Percentiles rank a stretch among this genome's conserved stretches.
Evolutionary conservation across 2,329 filamentous ascomycete genomes (phyloP).

Genomic region (Dothidotthia symphoricarpi): DNA sequence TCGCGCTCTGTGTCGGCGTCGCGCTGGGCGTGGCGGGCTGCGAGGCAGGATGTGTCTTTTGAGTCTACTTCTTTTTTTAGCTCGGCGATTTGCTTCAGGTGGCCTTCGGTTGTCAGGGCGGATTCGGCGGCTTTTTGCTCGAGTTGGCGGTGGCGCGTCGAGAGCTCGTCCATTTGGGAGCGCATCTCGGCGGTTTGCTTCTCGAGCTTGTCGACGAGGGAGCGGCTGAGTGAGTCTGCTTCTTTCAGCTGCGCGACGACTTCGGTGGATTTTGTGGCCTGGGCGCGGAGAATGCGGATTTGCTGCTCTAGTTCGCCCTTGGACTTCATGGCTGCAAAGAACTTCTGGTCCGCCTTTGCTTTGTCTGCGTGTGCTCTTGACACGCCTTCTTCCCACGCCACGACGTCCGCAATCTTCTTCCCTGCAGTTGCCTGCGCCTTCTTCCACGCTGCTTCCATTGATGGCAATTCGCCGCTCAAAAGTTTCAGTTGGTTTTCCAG

Average conservation of each 20-base stretch:
- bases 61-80: conserved; percentile 70
- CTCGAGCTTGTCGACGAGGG: conserved; percentile 78
- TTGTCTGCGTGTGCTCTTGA: conserved; percentile 78
- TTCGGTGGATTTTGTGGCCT: conserved; percentile 87
- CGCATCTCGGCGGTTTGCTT: conserved; percentile 85
- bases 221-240: conserved; percentile 72
- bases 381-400: conserved; percentile 73
- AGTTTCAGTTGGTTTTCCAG: conserved; percentile 78
- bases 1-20: conserved; percentile 71
- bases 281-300: conserved; percentile 72
- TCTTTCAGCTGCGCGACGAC: conserved; percentile 94
- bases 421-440: conserved; percentile 80
- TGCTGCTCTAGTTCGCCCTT: conserved; percentile 83
- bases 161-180: conserved; percentile 70
- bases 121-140: conserved; percentile 72
- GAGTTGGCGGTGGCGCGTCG: conserved; percentile 70
- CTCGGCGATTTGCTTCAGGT: conserved; percentile 74
- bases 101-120: conserved; percentile 65
- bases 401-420: conserved; percentile 80
- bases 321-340: conserved; percentile 91
- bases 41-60: conserved; percentile 68
- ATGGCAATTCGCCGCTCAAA: conserved; percentile 82
- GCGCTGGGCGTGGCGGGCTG: conserved; percentile 61
- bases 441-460: conserved; percentile 87
- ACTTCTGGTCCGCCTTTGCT: conserved; percentile 95